Conservation (phyloP, 192 early-diverging fungal genomes). For the Gryganskiella cystojenkinii region DNA sequence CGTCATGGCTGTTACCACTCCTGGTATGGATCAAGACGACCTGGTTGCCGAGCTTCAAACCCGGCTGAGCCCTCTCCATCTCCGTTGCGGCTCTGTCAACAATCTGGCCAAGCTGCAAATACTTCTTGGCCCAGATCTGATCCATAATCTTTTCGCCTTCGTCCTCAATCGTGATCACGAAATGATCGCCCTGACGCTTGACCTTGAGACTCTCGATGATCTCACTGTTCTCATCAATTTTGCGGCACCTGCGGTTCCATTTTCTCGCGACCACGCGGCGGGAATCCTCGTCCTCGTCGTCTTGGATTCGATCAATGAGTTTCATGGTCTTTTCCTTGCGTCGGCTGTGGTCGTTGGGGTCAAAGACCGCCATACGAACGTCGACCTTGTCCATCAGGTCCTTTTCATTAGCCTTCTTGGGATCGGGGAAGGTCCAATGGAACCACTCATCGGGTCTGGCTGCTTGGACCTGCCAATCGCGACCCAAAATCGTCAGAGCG, state of each 20-base stretch:
- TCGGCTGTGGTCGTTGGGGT: slow-evolving; percentile 29
- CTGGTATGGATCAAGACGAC: slow-evolving; percentile 36
- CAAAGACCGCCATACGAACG: slow-evolving; percentile 35
- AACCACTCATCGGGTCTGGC: slow-evolving; percentile 37
- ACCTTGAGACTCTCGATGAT: slow-evolving; percentile 11
- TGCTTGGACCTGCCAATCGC: slow-evolving; percentile 23
- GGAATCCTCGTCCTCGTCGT: background rate
- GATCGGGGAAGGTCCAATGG: slow-evolving; percentile 29
- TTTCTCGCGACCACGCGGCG: background rate
- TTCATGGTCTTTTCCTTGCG: slow-evolving; percentile 16
- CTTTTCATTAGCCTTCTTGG: background rate
- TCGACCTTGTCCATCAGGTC: slow-evolving; percentile 17
- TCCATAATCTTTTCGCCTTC: slow-evolving; percentile 38
- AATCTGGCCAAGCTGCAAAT: slow-evolving; percentile 27
- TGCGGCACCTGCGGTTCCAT: background rate
- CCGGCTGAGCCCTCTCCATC: slow-evolving; percentile 26
- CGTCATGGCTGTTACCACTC: background rate
- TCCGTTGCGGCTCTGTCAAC: slow-evolving; percentile 37
- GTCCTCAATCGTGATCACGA: slow-evolving; percentile 27
- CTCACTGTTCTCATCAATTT: background rate
- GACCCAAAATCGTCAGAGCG: slow-evolving; percentile 13
- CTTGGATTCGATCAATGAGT: slow-evolving; percentile 15
- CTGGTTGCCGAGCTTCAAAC: slow-evolving; percentile 32
- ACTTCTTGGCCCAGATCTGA: slow-evolving; percentile 24
- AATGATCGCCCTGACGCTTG: slow-evolving; percentile 14